These are phyloP conservation scores for Sugiyamaella sp. DNA, from an alignment of 1,139 yeast genomes.

Conservation along the genomic window DNA sequence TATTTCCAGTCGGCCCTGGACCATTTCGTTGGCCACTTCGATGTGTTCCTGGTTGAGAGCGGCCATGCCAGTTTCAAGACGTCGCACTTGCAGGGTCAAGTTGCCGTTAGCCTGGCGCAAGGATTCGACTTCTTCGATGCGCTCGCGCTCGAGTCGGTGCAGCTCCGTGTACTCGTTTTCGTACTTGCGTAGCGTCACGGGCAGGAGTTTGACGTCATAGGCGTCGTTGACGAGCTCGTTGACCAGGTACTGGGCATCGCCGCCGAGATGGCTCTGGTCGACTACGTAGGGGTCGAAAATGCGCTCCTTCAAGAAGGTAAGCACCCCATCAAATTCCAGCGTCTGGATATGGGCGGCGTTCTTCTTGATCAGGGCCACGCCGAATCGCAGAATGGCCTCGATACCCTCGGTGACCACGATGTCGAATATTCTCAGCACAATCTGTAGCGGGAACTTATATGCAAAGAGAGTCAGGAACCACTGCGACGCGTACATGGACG, in stretches of 20 bases:
- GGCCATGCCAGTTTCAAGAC: conserved; percentile 71
- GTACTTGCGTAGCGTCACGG: conserved; percentile 69
- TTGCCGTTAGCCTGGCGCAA: conserved; percentile 68
- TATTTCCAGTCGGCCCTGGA: conserved; percentile 61
- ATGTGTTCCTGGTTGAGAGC: conserved; percentile 77
- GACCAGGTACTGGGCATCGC: conserved; percentile 53
- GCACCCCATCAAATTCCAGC: conserved; percentile 71
- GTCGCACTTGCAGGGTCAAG: conserved; percentile 71
- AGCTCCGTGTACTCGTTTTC: conserved; percentile 75
- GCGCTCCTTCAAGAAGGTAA: conserved; percentile 76
- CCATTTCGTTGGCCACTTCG: conserved; percentile 73
- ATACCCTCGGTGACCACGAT: conserved; percentile 85
- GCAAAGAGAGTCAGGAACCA: conserved; percentile 96
- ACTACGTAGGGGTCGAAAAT: conserved; percentile 71
- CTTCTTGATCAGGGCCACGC: conserved; percentile 71
- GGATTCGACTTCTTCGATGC: conserved; percentile 69
- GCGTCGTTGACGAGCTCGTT: conserved; percentile 82
- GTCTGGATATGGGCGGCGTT: conserved; percentile 62
- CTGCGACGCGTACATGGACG: conserved; percentile 94
- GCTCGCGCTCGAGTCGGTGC: conserved; percentile 65
- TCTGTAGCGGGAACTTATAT: conserved; percentile 84
- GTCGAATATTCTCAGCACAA: conserved; percentile 82
- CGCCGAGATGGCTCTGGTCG: conserved; percentile 24
- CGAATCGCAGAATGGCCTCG: conserved; percentile 80
- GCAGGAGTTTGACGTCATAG: conserved; percentile 68